Base-by-base conservation (phyloP, 768 basidiomycete species). In the Paxillus involutus region DNA sequence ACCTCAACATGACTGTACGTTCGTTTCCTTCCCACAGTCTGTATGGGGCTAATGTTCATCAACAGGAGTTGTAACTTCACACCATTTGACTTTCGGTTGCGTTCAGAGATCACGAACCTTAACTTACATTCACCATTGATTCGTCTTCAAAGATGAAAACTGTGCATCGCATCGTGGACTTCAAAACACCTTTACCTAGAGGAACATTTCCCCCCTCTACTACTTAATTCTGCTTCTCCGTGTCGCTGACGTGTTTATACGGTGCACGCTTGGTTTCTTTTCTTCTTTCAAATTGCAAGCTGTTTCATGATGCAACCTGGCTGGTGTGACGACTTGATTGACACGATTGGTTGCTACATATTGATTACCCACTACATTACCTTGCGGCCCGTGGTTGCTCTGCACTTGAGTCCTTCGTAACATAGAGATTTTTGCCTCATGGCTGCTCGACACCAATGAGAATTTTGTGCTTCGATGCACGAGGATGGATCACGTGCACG, bases 1-100 rank as follows among this genome's bases (percentile, higher is more conserved):
- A 86, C 68, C 71, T 91, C 55, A 86, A 80, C 67, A 83, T 89
- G 80, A 91, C 84, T 49, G 84, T 83, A 62, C 60, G 78, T 74
- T 32, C 51, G 44, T 32, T 49, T 4, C 14, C 19, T 47, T 47
- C 14, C 26, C 26, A n/a, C 45, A 24, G n/a, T 39, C 14, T 50
- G 12, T 4, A 7, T 1, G 7, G 5, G 19, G 9, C 55, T 61
- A 29, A 62, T 37, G 1, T 33, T 32, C 30, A 8, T 48, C 2
- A 19, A 37, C 33, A 73, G 72, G 72, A 73, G 47, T 51, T 73
- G 48, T 73, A 49, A 47, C 53, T 44, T 39, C 49, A 32, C 46
- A 13, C 29, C 16, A n/a, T 33, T 17, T 35, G 26, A 43, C 13
- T 39, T 43, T 40, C 47, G 36, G 42, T 36, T 43, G 46, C 26